A percentile compares a stretch with the other conserved stretches of the same genome.
These are phyloP conservation scores for Ustilago shanxiensis DNA, from an alignment of 1,284 basidiomycete genomes.

Conservation along the genomic window DNA sequence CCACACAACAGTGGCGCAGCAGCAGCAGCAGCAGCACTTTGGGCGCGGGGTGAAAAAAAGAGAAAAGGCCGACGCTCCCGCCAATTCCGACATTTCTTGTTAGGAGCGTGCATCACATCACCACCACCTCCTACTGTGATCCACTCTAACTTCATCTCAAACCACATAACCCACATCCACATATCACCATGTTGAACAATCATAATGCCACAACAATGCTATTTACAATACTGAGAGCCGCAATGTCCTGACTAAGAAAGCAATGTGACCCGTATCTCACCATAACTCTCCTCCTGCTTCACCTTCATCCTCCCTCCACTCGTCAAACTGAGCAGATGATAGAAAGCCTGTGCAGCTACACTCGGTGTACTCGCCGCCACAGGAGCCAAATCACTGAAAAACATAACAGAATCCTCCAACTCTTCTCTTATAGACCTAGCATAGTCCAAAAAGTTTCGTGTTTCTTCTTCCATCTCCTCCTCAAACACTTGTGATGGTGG, in stretches of 20 bases:
- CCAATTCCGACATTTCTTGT: too few species aligned
- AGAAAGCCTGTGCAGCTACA: slow-evolving; percentile 68
- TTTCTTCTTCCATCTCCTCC: slow-evolving; percentile 41
- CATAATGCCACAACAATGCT: too few species aligned
- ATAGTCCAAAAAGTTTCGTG: slow-evolving; percentile 50
- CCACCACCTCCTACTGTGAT: too few species aligned
- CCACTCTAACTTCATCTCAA: too few species aligned
- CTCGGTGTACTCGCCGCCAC: slow-evolving; percentile 44
- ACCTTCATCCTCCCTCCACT: slow-evolving; percentile 53
- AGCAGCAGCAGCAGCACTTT: too few species aligned
- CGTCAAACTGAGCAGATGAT: slow-evolving; percentile 63
- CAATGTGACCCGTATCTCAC: slow-evolving; percentile 54
- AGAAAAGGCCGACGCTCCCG: too few species aligned
- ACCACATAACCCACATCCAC: too few species aligned
- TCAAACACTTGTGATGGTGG: slow-evolving; percentile 25
- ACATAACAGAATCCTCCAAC: slow-evolving; percentile 41
- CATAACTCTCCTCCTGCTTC: slow-evolving; percentile 63
- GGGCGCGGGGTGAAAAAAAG: too few species aligned
- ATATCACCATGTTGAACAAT: too few species aligned
- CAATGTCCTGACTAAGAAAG: not conserved
- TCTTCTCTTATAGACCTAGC: slow-evolving; percentile 22
- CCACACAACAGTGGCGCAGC: too few species aligned
- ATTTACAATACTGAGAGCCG: not conserved
- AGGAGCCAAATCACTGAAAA: slow-evolving; percentile 51
- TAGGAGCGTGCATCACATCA: too few species aligned